These are phyloP conservation scores for Aspergillus novoparasiticus DNA, from an alignment of 2,329 filamentous ascomycete genomes.

Conservation along the genomic window DNA sequence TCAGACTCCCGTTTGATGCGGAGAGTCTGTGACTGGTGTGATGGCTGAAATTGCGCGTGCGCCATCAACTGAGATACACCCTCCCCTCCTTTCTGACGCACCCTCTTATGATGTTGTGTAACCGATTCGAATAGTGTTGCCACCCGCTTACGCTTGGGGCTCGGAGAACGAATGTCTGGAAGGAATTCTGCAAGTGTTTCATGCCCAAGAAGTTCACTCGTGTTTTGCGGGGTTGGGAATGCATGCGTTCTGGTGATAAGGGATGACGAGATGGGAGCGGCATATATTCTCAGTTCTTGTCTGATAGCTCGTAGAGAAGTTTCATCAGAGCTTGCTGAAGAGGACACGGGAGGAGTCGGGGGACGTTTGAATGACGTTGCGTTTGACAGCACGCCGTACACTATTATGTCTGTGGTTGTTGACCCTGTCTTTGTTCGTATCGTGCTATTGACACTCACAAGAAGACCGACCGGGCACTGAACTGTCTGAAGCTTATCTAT, in stretches of 20 bases:
- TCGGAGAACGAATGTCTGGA: conserved; percentile 41
- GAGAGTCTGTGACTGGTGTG: conserved; percentile 33
- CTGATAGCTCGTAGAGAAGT: conserved; percentile 15
- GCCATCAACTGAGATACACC: conserved; percentile 46
- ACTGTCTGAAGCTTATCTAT: conserved; percentile 30
- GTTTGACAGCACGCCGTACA: conserved; percentile 43
- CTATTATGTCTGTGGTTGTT: conserved; percentile 38
- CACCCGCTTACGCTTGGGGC: conserved; percentile 47
- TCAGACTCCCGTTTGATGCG: conserved; percentile 42
- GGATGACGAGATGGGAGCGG: conserved; percentile 36
- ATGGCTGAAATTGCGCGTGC: conserved; percentile 29
- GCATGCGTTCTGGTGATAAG: conserved; percentile 38
- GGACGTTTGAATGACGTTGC: conserved; percentile 30
- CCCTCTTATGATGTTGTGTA: conserved; percentile 43
- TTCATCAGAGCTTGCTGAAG: conserved; percentile 27
- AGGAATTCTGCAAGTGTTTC: conserved; percentile 39
- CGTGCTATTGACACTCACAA: conserved; percentile 34
- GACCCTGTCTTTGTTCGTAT: conserved; percentile 20
- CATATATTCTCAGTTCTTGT: conserved; percentile 41
- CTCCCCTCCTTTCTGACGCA: conserved; percentile 43
- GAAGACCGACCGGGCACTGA: conserved; percentile 44
- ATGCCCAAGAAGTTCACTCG: conserved; percentile 15
- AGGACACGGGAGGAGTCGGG: conserved; percentile 40
- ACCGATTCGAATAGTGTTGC: conserved; percentile 45
- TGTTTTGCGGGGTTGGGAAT: conserved; percentile 35